Evolutionary conservation across 768 basidiomycete species (phyloP), one percentile per base, ranked within the genome.

Genomic region (Lentinula sp.): DNA sequence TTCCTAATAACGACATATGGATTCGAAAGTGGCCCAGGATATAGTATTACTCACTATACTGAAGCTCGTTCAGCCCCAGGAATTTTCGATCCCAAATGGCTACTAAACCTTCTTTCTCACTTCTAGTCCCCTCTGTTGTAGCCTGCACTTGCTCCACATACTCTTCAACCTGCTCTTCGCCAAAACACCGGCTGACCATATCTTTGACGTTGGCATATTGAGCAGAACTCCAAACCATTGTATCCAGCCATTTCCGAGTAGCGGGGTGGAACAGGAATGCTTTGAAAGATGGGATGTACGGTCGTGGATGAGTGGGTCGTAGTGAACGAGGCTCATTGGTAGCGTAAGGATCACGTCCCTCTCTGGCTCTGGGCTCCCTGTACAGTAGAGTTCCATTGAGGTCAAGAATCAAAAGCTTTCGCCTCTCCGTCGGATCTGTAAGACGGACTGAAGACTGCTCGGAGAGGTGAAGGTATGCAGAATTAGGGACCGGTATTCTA

Each of bases 31-130:
- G 21, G 21, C 15, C 37, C 21, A 48, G n/a, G 4, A n/a, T 15
- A 42, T 4, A 43, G 32, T 18, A 16, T 21, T 23, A 82, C 90
- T 70, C 67, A 93, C 92, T 62, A 65, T 92, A 95, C 16, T 87
- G 81, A 21, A 69, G 73, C 9, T 75, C 66, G 3, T 73, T 75
- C n/a, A 94, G 69, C 0, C 90, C 92, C 0, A 94, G 72, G 5
- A 87, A 88, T 67, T 89, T 89, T 53, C 93, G 77, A 15, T 89
- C 89, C 92, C 92, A 94, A 0, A 92, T 76, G 0, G 85, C 88
- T 15, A 83, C 71, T 4, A 92, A 72, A 16, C 70, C 66, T 13
- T 45, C 31, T 13, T 15, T 42, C 7, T 60, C 57, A 13, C 63
- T 64, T 10, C 23, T 42, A 3, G 61, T 64, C 13, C 31, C 54